Conservation (phyloP, 768 basidiomycete genomes). For the Auriscalpium vulgare region DNA sequence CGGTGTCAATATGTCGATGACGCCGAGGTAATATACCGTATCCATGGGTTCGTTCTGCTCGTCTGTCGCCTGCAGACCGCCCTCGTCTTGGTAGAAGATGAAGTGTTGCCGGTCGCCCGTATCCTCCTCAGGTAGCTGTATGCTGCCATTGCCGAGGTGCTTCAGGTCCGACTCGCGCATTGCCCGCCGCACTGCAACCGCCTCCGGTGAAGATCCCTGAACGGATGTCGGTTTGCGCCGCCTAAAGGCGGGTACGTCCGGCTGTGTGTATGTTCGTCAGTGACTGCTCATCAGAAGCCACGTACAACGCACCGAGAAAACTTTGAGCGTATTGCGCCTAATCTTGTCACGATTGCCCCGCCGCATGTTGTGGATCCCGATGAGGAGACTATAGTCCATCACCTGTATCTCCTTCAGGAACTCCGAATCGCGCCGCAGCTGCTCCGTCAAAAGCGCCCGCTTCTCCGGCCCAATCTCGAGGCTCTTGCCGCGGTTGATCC, state of each 20-base stretch:
- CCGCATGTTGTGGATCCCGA: slow-evolving; percentile 89
- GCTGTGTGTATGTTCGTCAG: slow-evolving; percentile 32
- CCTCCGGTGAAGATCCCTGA: slow-evolving; percentile 61
- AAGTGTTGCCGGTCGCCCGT: slow-evolving; percentile 64
- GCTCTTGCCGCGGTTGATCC: slow-evolving; percentile 72
- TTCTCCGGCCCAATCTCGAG: slow-evolving; percentile 97
- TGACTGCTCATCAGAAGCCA: neutral
- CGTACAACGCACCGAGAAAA: slow-evolving; percentile 71
- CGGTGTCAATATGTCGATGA: slow-evolving; percentile 96
- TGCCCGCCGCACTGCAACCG: slow-evolving; percentile 76
- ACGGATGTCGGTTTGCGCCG: slow-evolving; percentile 46
- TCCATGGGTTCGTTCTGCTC: slow-evolving; percentile 69
- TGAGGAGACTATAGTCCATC: slow-evolving; percentile 94
- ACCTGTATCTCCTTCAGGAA: slow-evolving; percentile 76
- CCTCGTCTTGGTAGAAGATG: slow-evolving; percentile 95
- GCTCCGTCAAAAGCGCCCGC: slow-evolving; percentile 82
- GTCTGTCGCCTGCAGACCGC: slow-evolving; percentile 84
- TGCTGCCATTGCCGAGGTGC: slow-evolving; percentile 43
- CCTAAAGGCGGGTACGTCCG: slow-evolving; percentile 58
- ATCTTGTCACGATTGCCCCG: slow-evolving; percentile 90
- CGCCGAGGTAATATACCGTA: slow-evolving; percentile 86
- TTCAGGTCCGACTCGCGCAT: slow-evolving; percentile 80
- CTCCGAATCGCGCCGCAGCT: slow-evolving; percentile 81
- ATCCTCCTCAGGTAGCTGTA: slow-evolving; percentile 57
- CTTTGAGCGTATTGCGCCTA: slow-evolving; percentile 81